These are phyloP conservation scores for Rhynchospora pubera DNA, from an alignment of 176 grass and related monocot species.

Conservation along the genomic window DNA sequence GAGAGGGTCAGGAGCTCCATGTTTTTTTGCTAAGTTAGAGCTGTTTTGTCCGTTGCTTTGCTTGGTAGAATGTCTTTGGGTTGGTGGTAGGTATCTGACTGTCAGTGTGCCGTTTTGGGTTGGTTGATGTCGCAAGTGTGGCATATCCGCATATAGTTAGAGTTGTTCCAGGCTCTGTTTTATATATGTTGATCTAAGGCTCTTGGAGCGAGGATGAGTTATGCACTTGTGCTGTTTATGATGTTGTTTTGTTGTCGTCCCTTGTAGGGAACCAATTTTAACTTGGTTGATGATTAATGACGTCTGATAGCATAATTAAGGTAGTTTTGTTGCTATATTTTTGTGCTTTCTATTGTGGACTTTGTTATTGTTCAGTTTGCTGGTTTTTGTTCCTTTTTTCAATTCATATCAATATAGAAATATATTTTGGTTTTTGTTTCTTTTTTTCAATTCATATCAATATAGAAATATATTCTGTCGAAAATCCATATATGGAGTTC, in stretches of 20 bases:
- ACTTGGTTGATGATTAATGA: not conserved
- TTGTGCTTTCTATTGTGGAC: not conserved
- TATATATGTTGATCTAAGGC: conserved; percentile 16
- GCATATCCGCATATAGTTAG: too few relatives aligned
- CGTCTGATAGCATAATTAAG: not conserved
- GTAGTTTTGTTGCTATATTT: not conserved
- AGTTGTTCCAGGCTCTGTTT: conserved; percentile 35
- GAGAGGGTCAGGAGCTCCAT: conserved; percentile 58
- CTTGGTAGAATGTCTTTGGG: not conserved
- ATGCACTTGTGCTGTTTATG: conserved; percentile 78
- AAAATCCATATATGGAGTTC: too few relatives aligned
- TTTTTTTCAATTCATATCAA: too few relatives aligned
- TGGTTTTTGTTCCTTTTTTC: too few relatives aligned
- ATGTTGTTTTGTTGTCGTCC: not conserved
- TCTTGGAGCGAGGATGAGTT: conserved; percentile 49
- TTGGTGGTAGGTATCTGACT: too few relatives aligned
- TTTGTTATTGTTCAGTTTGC: not conserved
- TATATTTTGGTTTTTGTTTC: too few relatives aligned
- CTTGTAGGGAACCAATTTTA: not conserved
- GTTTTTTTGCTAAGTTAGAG: conserved; percentile 60
- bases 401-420: too few relatives aligned
- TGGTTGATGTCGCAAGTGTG: not conserved
- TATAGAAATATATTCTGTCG: too few relatives aligned
- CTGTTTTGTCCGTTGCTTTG: not conserved
- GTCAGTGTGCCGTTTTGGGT: not conserved